Evolutionary conservation across 2,329 filamentous ascomycete species (phyloP), one percentile per base, ranked within the genome.

Genomic region (Xylaria sp.): DNA sequence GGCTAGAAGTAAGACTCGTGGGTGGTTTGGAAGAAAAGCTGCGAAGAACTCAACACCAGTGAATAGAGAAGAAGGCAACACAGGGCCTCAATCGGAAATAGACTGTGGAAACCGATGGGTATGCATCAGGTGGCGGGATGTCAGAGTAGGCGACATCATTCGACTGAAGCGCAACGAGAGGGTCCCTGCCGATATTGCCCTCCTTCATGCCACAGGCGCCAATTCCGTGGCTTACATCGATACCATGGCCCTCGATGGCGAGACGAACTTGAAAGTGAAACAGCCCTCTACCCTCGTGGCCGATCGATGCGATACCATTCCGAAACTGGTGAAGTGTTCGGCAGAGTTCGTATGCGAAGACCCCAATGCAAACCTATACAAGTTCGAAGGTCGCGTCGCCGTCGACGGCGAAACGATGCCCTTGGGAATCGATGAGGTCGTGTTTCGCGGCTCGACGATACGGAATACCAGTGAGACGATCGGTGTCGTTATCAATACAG

Each of bases 401-500:
- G 74, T 88, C 9, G 73, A 79, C 18, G 82, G 73, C 3, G 80
- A 85, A 67, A 84, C 80, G 46, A 77, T 72, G 6, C 91, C 92
- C 0, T 76, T 97, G 64, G 95, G 91, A 0, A 83, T 90, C 51
- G 88, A 85, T 59, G 90, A 96, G 67, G 85, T 97, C 54, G 78
- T 96, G 3, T 96, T 94, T 72, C 87, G 92, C 50, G 92, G 92
- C 42, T 94, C 91, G 68, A 83, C 93, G 4, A 74, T 97, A 60
- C 83, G 92, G 54, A 97, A 88, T 72, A 90, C 82, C 0, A 79
- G 80, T 4, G 79, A 81, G 62, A 88, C 86, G 2, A 78, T 91
- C 52, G 92, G 91, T 2, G 83, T 96, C 68, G 89, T 96, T 42
- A 86, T 96, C 66, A 96, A 96, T 74, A 92, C 89, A 0, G 90